phyloP scores from a whole-genome alignment of 1,139 yeast genomes.

The Debaryomyces singareniensis region DNA sequence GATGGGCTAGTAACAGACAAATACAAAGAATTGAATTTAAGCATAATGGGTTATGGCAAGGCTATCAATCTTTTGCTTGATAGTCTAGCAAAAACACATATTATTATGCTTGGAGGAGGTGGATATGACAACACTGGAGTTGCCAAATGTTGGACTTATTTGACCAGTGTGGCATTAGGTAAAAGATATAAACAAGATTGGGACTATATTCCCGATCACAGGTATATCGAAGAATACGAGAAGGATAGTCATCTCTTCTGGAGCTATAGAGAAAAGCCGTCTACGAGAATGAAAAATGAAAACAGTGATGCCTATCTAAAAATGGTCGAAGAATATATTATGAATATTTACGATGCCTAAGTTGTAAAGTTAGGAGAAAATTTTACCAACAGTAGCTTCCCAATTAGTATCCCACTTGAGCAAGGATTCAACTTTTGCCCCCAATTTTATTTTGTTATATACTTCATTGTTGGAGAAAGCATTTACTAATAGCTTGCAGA shows the following conservation, averaged over 20 bases:
- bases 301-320: slow-evolving; percentile 21
- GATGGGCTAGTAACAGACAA: slow-evolving; percentile 61
- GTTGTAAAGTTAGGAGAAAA: slow-evolving; percentile 11
- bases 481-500: slow-evolving; percentile 43
- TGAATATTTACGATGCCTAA: slow-evolving; percentile 5
- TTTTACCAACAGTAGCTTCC: slow-evolving; percentile 27
- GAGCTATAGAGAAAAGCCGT: slow-evolving; percentile 22
- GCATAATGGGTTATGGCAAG: slow-evolving; percentile 43
- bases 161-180: slow-evolving; percentile 35
- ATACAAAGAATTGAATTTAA: slow-evolving; percentile 63
- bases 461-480: slow-evolving; percentile 36
- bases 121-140: slow-evolving; percentile 63
- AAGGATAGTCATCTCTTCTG: slow-evolving; percentile 48
- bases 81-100: slow-evolving; percentile 20
- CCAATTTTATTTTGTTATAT: slow-evolving; percentile 41
- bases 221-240: slow-evolving; percentile 36
- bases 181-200: slow-evolving; percentile 10
- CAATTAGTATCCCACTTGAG: slow-evolving; percentile 76
- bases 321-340: slow-evolving; percentile 10
- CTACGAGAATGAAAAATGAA: slow-evolving; percentile 34
- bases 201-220: slow-evolving; percentile 51
- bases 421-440: slow-evolving; percentile 66
- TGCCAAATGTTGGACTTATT: slow-evolving; percentile 59
- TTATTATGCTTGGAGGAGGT: slow-evolving; percentile 66
- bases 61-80: slow-evolving; percentile 28